These are phyloP conservation scores for Globisporangium iwayamae DNA, from an alignment of 352 stramenopile species.

Conservation along the genomic window DNA sequence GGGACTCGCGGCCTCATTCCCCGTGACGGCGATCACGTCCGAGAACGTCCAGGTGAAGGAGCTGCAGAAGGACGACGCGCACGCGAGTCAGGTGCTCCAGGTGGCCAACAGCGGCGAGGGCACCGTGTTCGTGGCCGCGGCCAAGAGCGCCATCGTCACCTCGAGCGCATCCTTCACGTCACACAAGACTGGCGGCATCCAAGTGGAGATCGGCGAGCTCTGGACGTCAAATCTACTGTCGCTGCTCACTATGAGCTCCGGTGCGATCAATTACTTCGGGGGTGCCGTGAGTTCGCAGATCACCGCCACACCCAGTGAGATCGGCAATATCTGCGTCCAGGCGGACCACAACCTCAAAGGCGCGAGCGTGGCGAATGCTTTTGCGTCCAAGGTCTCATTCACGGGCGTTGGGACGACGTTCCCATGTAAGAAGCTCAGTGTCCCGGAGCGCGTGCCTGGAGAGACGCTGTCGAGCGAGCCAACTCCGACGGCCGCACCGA, in stretches of 20 bases:
- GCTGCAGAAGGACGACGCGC: slow-evolving; percentile 1
- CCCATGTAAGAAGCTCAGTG: background rate
- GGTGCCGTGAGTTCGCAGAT: slow-evolving; percentile 5
- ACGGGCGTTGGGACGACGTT: background rate
- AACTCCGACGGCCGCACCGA: background rate
- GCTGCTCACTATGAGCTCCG: background rate
- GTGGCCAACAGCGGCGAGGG: slow-evolving; percentile 8
- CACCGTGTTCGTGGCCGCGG: background rate
- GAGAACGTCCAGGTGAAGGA: slow-evolving; percentile 7
- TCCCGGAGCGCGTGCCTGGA: background rate
- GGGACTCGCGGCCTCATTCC: background rate
- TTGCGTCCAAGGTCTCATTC: background rate
- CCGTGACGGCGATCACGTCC: background rate
- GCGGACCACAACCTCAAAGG: background rate
- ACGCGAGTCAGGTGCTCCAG: background rate
- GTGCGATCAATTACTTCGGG: background rate
- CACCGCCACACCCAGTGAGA: background rate
- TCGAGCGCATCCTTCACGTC: slow-evolving; percentile 4
- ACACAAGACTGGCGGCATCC: slow-evolving; percentile 2
- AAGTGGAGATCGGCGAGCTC: slow-evolving; percentile 6
- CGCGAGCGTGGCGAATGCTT: background rate
- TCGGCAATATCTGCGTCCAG: slow-evolving; percentile 1
- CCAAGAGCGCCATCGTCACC: slow-evolving; percentile 6
- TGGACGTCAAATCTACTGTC: slow-evolving; percentile 1
- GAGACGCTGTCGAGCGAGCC: background rate